Base-by-base conservation (phyloP, 805 yeast genomes). In the Barnettozyma californica region DNA sequence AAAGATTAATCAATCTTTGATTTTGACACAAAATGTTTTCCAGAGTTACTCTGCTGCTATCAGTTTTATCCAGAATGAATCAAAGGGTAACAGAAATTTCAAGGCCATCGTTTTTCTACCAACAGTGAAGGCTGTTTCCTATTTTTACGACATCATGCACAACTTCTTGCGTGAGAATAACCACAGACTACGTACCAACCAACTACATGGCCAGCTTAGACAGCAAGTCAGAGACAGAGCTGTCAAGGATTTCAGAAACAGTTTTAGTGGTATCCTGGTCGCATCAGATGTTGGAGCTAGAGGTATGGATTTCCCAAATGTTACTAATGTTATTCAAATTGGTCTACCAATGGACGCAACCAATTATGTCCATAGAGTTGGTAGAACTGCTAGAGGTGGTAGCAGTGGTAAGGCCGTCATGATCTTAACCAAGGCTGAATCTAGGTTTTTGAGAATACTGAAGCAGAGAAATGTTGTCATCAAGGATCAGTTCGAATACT, bases 381-480 rank as follows among this genome's bases (percentile, higher is more conserved):
- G 98, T 51, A 83, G 98, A 75, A 92, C 97, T 14, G 98, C 95
- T 39, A 81, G 98, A 69, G 95, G 91, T 47, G 97, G 96, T 48
- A 76, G 77, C 50, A 70, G 74, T 21, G 98, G 98, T 53, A 72
- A 75, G 43, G 87, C 96, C 5, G 66, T 79, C 14, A 64, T 86
- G 50, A 82, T 80, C 61, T 59, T 81, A 43, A 71, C 84, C 27
- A 65, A 74, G 53, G 66, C 69, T 43, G 96, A 90, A 64, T 55
- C 67, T 34, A 74, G 75, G 31, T 90, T 80, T 64, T 66, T 80
- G 36, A 65, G 68, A 36, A 68, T 70, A 2, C 73, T 88, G 59
- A 64, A 68, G 43, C 64, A 73, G 49, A 78, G 77, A 60, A 81
- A 80, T 41, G 78, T 88, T 58, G 66, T 62, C 27, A 82, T 87